Evolutionary conservation across 1,284 basidiomycete species (phyloP).

Genomic region (Ganoderma resinaceum): DNA sequence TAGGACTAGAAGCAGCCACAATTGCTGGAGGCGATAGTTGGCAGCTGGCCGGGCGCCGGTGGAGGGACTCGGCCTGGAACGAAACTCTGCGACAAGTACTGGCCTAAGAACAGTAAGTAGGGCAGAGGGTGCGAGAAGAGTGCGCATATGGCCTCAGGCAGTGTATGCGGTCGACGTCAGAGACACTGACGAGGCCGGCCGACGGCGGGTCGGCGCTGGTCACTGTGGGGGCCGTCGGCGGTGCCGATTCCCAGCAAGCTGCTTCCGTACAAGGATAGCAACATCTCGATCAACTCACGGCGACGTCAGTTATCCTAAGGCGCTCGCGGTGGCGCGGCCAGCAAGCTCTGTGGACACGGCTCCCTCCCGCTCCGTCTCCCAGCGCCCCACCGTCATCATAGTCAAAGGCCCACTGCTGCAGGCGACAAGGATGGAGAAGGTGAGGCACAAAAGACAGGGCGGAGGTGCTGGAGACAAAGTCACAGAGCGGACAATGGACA

Average conservation of each 20-base stretch:
- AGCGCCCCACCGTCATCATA: background rate
- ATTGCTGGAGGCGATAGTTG: slow-evolving; percentile 1
- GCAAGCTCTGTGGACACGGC: background rate
- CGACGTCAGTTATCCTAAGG: slow-evolving; percentile 17
- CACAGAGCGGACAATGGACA: slow-evolving; percentile 22
- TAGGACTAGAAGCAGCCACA: background rate
- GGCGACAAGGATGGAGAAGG: background rate
- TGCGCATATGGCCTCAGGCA: background rate
- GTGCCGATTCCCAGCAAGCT: slow-evolving; percentile 17
- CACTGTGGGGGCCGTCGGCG: slow-evolving; percentile 13
- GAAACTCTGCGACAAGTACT: background rate
- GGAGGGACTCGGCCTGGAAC: background rate
- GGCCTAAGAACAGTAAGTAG: background rate
- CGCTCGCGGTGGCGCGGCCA: slow-evolving; percentile 12
- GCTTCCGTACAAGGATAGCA: slow-evolving; percentile 15
- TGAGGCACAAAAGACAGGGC: background rate
- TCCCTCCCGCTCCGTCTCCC: background rate
- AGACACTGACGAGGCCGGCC: background rate
- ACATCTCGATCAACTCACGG: slow-evolving; percentile 15
- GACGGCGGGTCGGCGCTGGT: background rate
- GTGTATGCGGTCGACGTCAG: background rate
- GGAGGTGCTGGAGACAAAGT: slow-evolving; percentile 3
- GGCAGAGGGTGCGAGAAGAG: background rate
- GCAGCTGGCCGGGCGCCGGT: background rate
- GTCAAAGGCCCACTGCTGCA: background rate